Conservation (phyloP, 148 eudicot species). For the Amaranthus palmeri region DNA sequence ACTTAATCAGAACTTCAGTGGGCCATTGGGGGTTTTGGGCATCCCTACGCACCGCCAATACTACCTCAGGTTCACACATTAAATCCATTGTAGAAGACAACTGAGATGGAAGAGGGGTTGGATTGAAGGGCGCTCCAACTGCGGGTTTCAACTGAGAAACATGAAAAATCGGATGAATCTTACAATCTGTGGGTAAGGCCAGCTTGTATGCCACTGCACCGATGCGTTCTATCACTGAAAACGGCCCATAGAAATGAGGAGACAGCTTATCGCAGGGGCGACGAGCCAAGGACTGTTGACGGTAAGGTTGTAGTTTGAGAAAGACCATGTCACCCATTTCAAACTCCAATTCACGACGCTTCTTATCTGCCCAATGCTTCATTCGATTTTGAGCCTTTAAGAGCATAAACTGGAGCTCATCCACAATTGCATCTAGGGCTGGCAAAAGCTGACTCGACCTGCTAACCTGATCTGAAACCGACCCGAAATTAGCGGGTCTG, state of each 20-base stretch:
- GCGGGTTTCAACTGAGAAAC: background rate
- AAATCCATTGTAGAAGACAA: background rate
- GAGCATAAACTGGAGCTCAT: background rate
- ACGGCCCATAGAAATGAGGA: background rate
- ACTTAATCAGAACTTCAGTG: background rate
- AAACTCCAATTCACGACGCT: background rate
- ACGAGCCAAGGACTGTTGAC: background rate
- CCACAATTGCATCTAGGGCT: background rate
- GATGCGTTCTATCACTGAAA: background rate
- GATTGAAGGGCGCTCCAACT: background rate
- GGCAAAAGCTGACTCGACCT: too few species aligned
- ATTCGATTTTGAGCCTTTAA: background rate
- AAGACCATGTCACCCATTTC: background rate
- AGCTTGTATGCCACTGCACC: background rate
- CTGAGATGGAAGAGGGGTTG: background rate
- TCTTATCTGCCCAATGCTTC: background rate
- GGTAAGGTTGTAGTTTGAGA: background rate
- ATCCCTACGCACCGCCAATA: background rate
- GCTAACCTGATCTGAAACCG: too few species aligned
- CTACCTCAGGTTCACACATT: background rate
- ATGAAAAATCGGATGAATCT: background rate
- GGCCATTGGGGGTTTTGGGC: background rate
- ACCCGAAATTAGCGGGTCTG: too few species aligned
- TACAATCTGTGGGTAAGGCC: background rate
- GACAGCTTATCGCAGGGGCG: background rate